Evolutionary conservation across 306 rosid species (phyloP).

Genomic region (Rosa chinensis): DNA sequence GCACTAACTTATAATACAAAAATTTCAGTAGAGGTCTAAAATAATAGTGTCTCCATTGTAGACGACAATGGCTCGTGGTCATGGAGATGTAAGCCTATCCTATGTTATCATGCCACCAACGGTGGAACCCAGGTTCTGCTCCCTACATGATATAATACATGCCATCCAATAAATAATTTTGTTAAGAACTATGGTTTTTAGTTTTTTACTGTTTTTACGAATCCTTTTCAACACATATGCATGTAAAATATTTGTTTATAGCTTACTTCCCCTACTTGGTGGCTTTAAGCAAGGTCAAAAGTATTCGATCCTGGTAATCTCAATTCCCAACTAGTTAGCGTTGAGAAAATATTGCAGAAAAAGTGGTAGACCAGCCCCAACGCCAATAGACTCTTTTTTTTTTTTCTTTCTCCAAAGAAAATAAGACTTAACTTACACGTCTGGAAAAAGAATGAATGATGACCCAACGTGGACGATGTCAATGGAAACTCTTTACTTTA

Average conservation of each 20-base stretch:
- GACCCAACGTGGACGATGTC: background rate
- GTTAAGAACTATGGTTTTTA: background rate
- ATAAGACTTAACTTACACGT: background rate
- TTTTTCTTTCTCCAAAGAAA: too few species aligned
- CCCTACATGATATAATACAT: background rate
- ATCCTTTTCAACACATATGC: background rate
- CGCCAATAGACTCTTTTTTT: background rate
- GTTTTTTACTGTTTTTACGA: background rate
- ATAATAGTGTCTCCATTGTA: conserved; percentile 18
- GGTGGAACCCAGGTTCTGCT: conserved; percentile 12
- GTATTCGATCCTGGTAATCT: background rate
- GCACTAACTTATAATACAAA: too few species aligned
- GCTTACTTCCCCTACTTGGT: background rate
- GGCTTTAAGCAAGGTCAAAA: background rate
- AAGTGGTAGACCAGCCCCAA: background rate
- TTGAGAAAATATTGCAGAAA: too few species aligned
- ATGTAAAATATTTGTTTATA: background rate
- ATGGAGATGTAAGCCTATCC: conserved; percentile 1
- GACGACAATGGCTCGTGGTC: conserved; percentile 21
- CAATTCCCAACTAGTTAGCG: background rate
- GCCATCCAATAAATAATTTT: background rate
- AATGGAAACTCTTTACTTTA: background rate
- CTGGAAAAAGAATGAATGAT: background rate
- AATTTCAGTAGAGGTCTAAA: background rate
- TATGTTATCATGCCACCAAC: background rate